Conservation (phyloP, 257 asterid genomes). For the Solanum gandarillasii region DNA sequence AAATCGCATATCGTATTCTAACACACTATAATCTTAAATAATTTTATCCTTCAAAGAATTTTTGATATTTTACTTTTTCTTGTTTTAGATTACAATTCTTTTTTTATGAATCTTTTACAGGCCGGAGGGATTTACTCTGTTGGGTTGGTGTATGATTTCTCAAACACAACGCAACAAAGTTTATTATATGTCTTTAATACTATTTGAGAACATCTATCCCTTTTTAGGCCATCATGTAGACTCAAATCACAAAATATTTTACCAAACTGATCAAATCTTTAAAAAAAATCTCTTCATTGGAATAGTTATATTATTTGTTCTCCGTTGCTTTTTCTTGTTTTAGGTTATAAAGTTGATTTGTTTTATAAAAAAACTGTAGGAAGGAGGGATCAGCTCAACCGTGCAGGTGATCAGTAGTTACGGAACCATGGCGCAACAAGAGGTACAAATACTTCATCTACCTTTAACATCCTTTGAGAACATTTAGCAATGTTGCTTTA, state of each 20-base stretch:
- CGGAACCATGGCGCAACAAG: not conserved
- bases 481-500: not conserved
- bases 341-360: not conserved
- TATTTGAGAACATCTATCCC: no score
- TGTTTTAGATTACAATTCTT: not conserved
- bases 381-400: not conserved
- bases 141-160: not conserved
- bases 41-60: not conserved
- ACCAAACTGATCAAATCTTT: no score
- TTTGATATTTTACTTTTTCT: not conserved
- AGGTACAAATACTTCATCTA: not conserved
- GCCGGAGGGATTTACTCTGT: not conserved
- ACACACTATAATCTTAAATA: not conserved
- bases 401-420: not conserved
- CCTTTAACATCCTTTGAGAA: not conserved
- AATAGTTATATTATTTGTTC: no score
- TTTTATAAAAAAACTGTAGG: not conserved
- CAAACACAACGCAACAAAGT: no score
- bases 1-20: not conserved
- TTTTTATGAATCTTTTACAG: not conserved
- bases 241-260: no score
- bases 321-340: no score
- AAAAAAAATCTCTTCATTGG: no score
- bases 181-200: no score
- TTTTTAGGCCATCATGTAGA: no score